Conservation (phyloP, 345 rosid species). For the Geranium rotundifolium region DNA sequence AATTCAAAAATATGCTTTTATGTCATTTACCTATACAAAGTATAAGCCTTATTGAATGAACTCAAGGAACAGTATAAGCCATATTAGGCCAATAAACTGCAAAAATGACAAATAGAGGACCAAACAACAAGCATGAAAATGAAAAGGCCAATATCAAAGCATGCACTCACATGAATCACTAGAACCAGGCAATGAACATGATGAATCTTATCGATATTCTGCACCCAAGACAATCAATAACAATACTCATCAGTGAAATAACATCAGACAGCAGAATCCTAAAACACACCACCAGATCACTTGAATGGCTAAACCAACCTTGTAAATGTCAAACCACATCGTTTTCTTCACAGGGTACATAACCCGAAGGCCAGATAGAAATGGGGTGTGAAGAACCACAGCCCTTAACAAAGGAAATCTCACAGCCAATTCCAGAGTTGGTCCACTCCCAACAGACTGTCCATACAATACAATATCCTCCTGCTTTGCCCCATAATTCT, state of each 20-base stretch:
- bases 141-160: neutral
- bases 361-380: conserved; percentile 4
- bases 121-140: neutral
- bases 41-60: no score
- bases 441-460: no score
- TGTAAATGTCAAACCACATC: conserved; percentile 55
- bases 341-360: conserved; percentile 6
- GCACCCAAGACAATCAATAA: conserved; percentile 13
- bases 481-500: conserved; percentile 2
- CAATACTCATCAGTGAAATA: neutral
- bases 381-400: conserved; percentile 7
- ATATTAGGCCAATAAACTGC: no score
- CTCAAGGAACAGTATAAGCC: no score
- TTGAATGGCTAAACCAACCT: conserved; percentile 33
- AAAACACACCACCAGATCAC: no score
- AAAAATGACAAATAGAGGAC: neutral
- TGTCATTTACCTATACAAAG: no score
- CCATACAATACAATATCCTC: conserved; percentile 8
- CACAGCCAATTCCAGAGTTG: conserved; percentile 2
- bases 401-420: conserved; percentile 1
- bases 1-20: no score
- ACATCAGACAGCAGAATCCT: no score
- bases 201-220: conserved; percentile 80
- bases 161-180: conserved; percentile 76
- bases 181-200: conserved; percentile 71